Evolutionary conservation across 139 green algal species (phyloP).

Genomic region (Closterium sp.): DNA sequence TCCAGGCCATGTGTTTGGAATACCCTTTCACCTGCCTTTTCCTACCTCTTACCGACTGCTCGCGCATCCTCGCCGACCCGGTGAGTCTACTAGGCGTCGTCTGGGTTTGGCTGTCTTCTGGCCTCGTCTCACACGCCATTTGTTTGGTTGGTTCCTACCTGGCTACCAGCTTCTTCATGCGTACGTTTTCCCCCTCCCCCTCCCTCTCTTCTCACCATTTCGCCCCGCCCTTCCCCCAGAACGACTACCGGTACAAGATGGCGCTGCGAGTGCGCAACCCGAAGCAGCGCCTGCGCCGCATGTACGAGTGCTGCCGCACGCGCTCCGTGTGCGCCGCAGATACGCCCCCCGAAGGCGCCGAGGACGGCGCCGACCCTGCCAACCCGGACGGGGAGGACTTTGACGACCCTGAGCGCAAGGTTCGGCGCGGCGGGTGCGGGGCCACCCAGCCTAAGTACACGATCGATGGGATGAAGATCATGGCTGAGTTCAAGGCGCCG

Average conservation of each 20-base stretch:
- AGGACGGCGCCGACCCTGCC: neutral
- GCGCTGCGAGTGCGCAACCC: slow-evolving; percentile 67
- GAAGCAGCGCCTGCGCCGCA: slow-evolving; percentile 58
- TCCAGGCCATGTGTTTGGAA: too few relatives aligned
- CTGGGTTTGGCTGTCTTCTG: too few relatives aligned
- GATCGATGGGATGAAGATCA: slow-evolving; percentile 82
- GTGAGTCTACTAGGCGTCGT: neutral
- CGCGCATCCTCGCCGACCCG: neutral
- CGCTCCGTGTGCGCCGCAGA: neutral
- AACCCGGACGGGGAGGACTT: slow-evolving; percentile 1
- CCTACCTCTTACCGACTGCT: too few relatives aligned
- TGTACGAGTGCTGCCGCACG: slow-evolving; percentile 48
- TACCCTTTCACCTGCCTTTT: too few relatives aligned
- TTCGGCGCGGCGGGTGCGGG: slow-evolving; percentile 56
- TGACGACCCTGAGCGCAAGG: neutral
- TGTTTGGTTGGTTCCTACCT: too few relatives aligned
- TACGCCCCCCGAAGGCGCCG: neutral
- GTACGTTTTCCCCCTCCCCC: neutral
- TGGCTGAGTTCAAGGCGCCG: slow-evolving; percentile 86
- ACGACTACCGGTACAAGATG: slow-evolving; percentile 63
- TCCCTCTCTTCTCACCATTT: neutral
- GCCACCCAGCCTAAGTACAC: slow-evolving; percentile 83
- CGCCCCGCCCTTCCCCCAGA: slow-evolving; percentile 27
- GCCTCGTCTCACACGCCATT: too few relatives aligned
- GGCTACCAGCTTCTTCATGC: neutral